These are phyloP conservation scores for Persicaria maculosa DNA, from an alignment of 148 eudicot species.

Conservation along the genomic window DNA sequence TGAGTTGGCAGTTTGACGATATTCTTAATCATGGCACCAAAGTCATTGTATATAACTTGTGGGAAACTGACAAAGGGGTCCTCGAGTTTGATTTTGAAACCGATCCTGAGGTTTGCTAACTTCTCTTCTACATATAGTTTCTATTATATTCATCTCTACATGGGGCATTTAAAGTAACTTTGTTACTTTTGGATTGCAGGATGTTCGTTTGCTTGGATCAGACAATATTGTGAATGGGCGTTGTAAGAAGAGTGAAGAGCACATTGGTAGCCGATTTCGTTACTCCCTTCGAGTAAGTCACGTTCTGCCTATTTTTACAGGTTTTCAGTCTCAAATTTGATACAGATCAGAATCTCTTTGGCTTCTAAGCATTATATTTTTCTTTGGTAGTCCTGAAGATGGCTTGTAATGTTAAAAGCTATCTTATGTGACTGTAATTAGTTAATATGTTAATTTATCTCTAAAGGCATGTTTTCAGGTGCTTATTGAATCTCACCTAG, in stretches of 20 bases:
- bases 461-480: constrained; percentile 2
- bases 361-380: not conserved
- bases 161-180: not conserved
- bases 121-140: not conserved
- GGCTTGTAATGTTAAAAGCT: constrained; percentile 2
- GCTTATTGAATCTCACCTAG: not conserved
- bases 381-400: not conserved
- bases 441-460: not conserved
- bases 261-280: constrained; percentile 60
- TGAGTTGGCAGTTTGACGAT: constrained; percentile 65
- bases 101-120: constrained; percentile 57
- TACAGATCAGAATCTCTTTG: not conserved
- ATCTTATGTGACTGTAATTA: not conserved
- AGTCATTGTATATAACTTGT: constrained; percentile 71
- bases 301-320: not conserved
- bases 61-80: constrained; percentile 59
- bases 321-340: not conserved
- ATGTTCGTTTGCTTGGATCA: constrained; percentile 43
- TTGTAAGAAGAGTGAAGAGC: constrained; percentile 38
- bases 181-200: constrained; percentile 37
- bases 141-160: not conserved
- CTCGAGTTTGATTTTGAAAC: constrained; percentile 80
- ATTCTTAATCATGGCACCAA: constrained; percentile 75
- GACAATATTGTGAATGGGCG: constrained; percentile 16
- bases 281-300: constrained; percentile 85